Evolutionary conservation across 2,329 filamentous ascomycete species (phyloP).

Genomic region (Paecilomyces sp.): DNA sequence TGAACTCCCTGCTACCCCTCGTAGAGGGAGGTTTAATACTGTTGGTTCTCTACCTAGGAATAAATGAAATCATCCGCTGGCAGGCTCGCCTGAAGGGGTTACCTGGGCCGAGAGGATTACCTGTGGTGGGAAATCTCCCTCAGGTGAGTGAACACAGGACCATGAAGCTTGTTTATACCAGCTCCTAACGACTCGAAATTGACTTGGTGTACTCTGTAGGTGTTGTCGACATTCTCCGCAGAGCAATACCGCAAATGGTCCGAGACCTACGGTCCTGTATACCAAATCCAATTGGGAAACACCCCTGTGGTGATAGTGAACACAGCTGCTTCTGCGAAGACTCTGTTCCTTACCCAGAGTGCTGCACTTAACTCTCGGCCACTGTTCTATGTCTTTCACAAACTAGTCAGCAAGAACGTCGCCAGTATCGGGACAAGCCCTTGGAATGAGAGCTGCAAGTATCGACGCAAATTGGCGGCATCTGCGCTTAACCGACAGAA

Average conservation of each 20-base stretch:
- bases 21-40: not conserved
- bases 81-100: not conserved
- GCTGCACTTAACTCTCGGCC: conserved; percentile 36
- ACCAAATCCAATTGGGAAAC: conserved; percentile 41
- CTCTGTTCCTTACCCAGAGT: conserved; percentile 35
- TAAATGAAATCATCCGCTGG: not conserved
- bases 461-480: conserved; percentile 7
- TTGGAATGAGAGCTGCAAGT: conserved; percentile 8
- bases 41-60: not conserved
- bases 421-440: conserved; percentile 9
- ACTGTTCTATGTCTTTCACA: conserved; percentile 41
- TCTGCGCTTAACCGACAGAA: conserved; percentile 5
- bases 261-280: conserved; percentile 34
- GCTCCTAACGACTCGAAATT: not conserved
- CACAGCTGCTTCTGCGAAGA: conserved; percentile 31
- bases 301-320: conserved; percentile 39
- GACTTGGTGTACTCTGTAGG: not conserved
- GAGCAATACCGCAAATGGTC: conserved; percentile 39
- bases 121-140: not conserved
- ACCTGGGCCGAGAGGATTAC: not conserved
- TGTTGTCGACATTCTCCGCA: conserved; percentile 5
- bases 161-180: not conserved
- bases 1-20: not conserved
- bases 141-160: not conserved
- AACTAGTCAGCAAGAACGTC: conserved; percentile 17